Conservation (phyloP, 2,329 filamentous ascomycete species). For the Paradendryphiella salina region DNA sequence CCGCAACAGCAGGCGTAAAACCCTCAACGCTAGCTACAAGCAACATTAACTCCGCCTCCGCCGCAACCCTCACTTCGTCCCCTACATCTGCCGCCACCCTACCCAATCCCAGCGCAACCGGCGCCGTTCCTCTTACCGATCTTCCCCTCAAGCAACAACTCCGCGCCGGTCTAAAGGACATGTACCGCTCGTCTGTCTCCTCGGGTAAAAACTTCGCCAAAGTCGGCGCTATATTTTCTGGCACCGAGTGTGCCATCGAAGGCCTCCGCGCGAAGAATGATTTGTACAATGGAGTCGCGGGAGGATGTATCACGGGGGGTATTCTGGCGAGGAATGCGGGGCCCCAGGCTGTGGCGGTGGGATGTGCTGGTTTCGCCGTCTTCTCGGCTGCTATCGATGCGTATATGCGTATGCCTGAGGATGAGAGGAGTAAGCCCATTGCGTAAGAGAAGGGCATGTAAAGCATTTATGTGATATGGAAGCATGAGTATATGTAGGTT, state of each 20-base stretch:
- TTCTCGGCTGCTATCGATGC: constrained; percentile 91
- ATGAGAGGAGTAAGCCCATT: constrained; percentile 48
- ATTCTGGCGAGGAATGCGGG: constrained; percentile 84
- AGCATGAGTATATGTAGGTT: too few relatives aligned
- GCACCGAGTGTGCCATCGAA: constrained; percentile 95
- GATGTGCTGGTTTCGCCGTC: constrained; percentile 90
- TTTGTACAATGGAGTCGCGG: constrained; percentile 80
- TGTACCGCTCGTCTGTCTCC: constrained; percentile 80
- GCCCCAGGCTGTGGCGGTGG: constrained; percentile 82
- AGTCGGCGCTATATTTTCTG: constrained; percentile 86
- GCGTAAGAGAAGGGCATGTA: constrained; percentile 27
- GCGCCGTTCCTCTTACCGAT: constrained; percentile 53
- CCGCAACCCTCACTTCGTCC: constrained; percentile 4
- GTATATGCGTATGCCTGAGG: constrained; percentile 66
- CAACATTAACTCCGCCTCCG: constrained; percentile 6
- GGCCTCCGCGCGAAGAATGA: constrained; percentile 92
- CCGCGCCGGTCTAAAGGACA: constrained; percentile 85
- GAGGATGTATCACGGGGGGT: constrained; percentile 89
- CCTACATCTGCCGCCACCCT: constrained; percentile 64
- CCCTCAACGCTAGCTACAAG: constrained; percentile 8
- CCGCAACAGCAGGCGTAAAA: constrained; percentile 10
- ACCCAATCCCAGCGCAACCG: constrained; percentile 45
- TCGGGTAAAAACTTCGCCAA: constrained; percentile 93
- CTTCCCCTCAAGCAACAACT: constrained; percentile 86
- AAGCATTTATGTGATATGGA: too few relatives aligned